Conservation (phyloP, 805 yeast genomes). For the Candida ascalaphidarum region DNA sequence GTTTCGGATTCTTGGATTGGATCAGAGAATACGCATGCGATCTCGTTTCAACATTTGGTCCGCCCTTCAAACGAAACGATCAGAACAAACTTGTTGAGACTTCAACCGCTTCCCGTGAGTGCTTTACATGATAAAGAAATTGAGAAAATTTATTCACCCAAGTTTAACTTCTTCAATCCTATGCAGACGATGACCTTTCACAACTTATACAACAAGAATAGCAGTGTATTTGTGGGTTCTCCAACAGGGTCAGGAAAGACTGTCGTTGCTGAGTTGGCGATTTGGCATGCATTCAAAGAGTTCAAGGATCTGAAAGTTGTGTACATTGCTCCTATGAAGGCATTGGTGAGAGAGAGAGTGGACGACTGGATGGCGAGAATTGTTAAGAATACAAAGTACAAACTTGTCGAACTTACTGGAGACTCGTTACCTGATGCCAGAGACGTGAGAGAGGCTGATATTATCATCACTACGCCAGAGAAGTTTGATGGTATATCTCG, state of each 20-base stretch:
- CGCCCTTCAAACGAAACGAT: constrained; percentile 83
- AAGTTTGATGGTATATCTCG: constrained; percentile 84
- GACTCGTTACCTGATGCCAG: constrained; percentile 69
- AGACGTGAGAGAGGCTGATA: constrained; percentile 61
- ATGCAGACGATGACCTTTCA: constrained; percentile 98
- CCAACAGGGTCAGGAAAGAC: constrained; percentile 99
- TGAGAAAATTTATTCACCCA: constrained; percentile 57
- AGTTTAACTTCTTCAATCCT: constrained; percentile 87
- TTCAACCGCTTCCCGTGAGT: constrained; percentile 79
- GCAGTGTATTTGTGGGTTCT: constrained; percentile 87
- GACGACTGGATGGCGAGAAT: constrained; percentile 67
- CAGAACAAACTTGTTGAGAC: constrained; percentile 66
- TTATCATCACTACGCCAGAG: constrained; percentile 78
- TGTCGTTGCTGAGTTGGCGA: constrained; percentile 91
- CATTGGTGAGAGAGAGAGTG: constrained; percentile 74
- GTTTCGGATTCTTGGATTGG: constrained; percentile 89
- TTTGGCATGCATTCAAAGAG: constrained; percentile 90
- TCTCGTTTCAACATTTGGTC: constrained; percentile 85
- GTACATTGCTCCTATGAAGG: constrained; percentile 87
- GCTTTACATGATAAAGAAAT: constrained; percentile 65
- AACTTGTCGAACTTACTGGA: constrained; percentile 73
- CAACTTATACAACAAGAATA: constrained; percentile 69
- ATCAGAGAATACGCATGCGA: constrained; percentile 62
- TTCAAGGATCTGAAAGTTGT: constrained; percentile 76
- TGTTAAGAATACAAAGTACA: constrained; percentile 32